A percentile compares a stretch with the other conserved stretches of the same genome.
phyloP scores from a whole-genome alignment of 2,329 filamentous ascomycete genomes.

The Blastomyces gilchristii region DNA sequence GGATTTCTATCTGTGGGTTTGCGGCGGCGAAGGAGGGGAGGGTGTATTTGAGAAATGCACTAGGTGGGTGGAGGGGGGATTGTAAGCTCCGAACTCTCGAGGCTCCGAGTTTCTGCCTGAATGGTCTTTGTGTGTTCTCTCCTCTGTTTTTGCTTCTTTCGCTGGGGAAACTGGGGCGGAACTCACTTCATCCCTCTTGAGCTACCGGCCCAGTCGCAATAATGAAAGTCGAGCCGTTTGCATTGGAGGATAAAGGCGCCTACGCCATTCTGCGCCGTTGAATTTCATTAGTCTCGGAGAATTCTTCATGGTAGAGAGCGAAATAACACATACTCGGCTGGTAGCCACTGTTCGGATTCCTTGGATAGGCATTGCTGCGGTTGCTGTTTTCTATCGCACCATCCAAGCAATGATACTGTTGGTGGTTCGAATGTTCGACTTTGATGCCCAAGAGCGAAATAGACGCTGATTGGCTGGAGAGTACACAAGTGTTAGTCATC shows the following conservation, averaged over 20 bases:
- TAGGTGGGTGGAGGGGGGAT: constrained; percentile 28
- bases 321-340: constrained; percentile 40
- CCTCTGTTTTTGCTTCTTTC: neutral
- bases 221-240: constrained; percentile 90
- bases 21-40: constrained; percentile 67
- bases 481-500: neutral
- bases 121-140: neutral
- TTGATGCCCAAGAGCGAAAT: neutral
- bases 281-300: constrained; percentile 8
- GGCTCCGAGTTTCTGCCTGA: neutral
- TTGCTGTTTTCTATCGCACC: constrained; percentile 1
- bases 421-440: neutral
- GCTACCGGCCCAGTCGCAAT: constrained; percentile 92
- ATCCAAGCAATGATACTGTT: neutral
- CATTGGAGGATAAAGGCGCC: constrained; percentile 96
- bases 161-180: constrained; percentile 3
- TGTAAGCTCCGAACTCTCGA: constrained; percentile 5
- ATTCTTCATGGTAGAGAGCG: neutral
- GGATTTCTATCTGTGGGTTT: constrained; percentile 85
- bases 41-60: constrained; percentile 67
- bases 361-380: constrained; percentile 34
- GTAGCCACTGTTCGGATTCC: constrained; percentile 46
- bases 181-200: constrained; percentile 88
- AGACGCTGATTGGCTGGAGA: constrained; percentile 19
- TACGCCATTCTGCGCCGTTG: constrained; percentile 66